Base-by-base conservation (phyloP, 2,329 filamentous ascomycete species). In the Xylaria sp. region DNA sequence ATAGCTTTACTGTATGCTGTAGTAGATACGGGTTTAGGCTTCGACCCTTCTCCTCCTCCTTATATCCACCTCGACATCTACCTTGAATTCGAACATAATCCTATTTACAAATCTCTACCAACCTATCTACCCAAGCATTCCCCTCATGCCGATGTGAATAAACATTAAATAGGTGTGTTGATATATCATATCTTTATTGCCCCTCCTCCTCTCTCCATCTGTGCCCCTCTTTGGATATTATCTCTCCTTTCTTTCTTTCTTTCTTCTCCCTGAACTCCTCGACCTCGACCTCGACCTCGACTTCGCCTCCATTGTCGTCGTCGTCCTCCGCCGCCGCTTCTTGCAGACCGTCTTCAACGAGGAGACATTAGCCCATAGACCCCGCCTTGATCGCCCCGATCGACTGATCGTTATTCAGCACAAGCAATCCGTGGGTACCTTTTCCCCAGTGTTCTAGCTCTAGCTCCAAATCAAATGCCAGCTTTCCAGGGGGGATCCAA, bases 381-480 rank as follows among this genome's bases (percentile, higher is more conserved):
- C 60, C 58, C 65, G 34, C 34, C 34, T 36, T 11, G 34, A 36
- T 36, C 54, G 53, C 58, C 19, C 27, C 11, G 34, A 65, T 62
- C 53, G 60, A 51, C 56, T n/a, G 64, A 69, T 63, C 56, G 24
- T 56, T 45, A 27, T 30, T 56, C 34, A 60, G 48, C 50, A 48
- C 47, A n/a, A 54, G 34, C 47, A 24, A 60, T 19, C 51, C 17
- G 30, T 55, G 17, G 17, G 30, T 55, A 30, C 9, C 56, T 36
- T 32, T 54, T 65, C 64, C 65, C 55, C 57, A 62, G 34, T 63
- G 14, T 59, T 60, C 48, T 24, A 54, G 45, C 53, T 63, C 53
- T 51, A 66, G 66, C 57, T 62, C 53, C 59, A 63, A 58, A 47
- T 69, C 50, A 63, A 58, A 47, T 69, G 54, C 39, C 42, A 24